Evolutionary conservation across 345 rosid species (phyloP).

Genomic region (Turnera subulata): DNA sequence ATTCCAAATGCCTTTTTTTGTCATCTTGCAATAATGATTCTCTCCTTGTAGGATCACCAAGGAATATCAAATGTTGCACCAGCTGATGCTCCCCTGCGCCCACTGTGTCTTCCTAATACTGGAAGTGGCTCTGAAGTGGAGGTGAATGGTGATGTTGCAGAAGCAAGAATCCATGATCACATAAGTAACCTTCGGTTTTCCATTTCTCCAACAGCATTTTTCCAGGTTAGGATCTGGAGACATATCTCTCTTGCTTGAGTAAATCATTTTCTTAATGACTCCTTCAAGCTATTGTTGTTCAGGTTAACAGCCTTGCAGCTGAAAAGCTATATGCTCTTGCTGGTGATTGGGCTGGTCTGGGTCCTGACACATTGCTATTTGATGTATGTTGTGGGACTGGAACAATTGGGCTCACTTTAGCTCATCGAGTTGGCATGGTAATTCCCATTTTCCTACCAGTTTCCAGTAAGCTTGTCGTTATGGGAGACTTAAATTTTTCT

Average conservation of each 20-base stretch:
- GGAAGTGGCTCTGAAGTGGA: conserved; percentile 32
- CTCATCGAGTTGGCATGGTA: conserved; percentile 96
- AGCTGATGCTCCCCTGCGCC: conserved; percentile 67
- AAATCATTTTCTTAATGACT: conserved; percentile 4
- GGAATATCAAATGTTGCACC: conserved; percentile 96
- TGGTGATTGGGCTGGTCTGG: conserved; percentile 94
- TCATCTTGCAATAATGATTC: not conserved
- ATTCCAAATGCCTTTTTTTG: not conserved
- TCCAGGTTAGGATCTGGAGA: conserved; percentile 50
- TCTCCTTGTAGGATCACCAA: conserved; percentile 66
- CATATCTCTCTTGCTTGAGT: conserved; percentile 5
- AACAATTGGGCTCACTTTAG: conserved; percentile 87
- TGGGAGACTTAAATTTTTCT: not conserved
- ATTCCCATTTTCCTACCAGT: conserved; percentile 9
- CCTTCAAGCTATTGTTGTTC: conserved; percentile 17
- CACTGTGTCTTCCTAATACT: conserved; percentile 37
- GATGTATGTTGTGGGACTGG: conserved; percentile 98
- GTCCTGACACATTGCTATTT: conserved; percentile 79
- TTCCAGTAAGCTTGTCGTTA: not conserved
- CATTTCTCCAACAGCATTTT: conserved; percentile 95
- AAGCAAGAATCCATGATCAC: conserved; percentile 83
- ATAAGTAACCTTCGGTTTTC: conserved; percentile 70
- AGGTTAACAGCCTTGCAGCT: conserved; percentile 95
- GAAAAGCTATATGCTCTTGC: conserved; percentile 93
- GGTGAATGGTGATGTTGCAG: conserved; percentile 29